These are phyloP conservation scores for Sugiyamaella americana DNA, from an alignment of 805 yeast species.

Conservation along the genomic window DNA sequence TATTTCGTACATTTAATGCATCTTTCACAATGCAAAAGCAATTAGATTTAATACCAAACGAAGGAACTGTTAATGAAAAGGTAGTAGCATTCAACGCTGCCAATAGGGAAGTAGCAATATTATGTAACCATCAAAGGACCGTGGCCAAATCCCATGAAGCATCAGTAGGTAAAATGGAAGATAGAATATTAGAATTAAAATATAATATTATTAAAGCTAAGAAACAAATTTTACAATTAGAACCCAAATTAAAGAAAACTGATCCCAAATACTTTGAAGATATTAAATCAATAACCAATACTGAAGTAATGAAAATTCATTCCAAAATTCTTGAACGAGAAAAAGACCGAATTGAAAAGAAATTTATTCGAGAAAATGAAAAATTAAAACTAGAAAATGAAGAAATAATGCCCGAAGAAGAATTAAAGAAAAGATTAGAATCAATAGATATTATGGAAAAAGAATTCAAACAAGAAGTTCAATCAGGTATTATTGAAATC, in stretches of 20 bases:
- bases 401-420: conserved; percentile 47
- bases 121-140: conserved; percentile 95
- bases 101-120: conserved; percentile 87
- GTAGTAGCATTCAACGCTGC: conserved; percentile 89
- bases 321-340: conserved; percentile 57
- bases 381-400: conserved; percentile 56
- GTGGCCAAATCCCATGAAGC: conserved; percentile 80
- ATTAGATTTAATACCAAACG: conserved; percentile 74
- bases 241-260: conserved; percentile 45
- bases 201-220: conserved; percentile 80
- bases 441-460: conserved; percentile 43
- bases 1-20: conserved; percentile 95
- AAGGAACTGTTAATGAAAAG: conserved; percentile 83
- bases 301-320: conserved; percentile 56
- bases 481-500: conserved; percentile 48
- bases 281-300: conserved; percentile 57
- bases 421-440: conserved; percentile 51
- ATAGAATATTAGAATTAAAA: conserved; percentile 67
- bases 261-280: conserved; percentile 60
- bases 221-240: conserved; percentile 62
- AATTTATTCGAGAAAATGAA: conserved; percentile 71
- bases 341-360: conserved; percentile 54
- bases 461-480: conserved; percentile 49
- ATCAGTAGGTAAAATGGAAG: conserved; percentile 71
- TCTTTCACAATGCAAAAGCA: conserved; percentile 96